phyloP scores from a whole-genome alignment of 2,329 filamentous ascomycete genomes.

The Paraphaeosphaeria minitans region DNA sequence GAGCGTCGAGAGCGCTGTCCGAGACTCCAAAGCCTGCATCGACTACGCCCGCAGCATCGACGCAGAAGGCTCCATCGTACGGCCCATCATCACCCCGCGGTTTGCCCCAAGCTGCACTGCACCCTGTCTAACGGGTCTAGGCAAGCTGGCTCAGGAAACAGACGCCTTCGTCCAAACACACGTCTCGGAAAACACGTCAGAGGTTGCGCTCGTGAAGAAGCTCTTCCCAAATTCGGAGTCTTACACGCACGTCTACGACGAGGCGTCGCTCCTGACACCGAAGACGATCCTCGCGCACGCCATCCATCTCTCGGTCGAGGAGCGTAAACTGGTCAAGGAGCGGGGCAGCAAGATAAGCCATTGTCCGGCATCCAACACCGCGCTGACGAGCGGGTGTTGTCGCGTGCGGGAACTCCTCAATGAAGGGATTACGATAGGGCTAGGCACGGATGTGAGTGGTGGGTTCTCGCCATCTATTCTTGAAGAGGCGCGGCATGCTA shows the following conservation, averaged over 20 bases:
- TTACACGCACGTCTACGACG: conserved; percentile 83
- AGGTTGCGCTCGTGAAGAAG: conserved; percentile 71
- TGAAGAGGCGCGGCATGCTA: conserved; percentile 80
- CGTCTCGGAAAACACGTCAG: conserved; percentile 79
- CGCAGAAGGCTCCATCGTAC: conserved; percentile 66
- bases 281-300: conserved; percentile 86
- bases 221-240: conserved; percentile 68
- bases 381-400: conserved; percentile 78
- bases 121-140: conserved; percentile 64
- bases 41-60: conserved; percentile 70
- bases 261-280: conserved; percentile 68
- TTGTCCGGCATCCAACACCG: conserved; percentile 85
- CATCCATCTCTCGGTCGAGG: conserved; percentile 72
- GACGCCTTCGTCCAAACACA: conserved; percentile 82
- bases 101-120: conserved; percentile 63
- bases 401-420: conserved; percentile 76
- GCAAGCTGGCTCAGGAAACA: conserved; percentile 65
- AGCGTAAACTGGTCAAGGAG: conserved; percentile 67
- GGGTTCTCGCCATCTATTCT: conserved; percentile 84
- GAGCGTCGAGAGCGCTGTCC: conserved; percentile 65
- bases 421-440: conserved; percentile 75
- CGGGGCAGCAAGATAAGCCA: conserved; percentile 74
- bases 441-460: conserved; percentile 90
- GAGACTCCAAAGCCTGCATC: conserved; percentile 50
- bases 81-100: conserved; percentile 77